Conservation (phyloP, 2,329 filamentous ascomycete species). For the Calonectria pseudoturangicola region DNA sequence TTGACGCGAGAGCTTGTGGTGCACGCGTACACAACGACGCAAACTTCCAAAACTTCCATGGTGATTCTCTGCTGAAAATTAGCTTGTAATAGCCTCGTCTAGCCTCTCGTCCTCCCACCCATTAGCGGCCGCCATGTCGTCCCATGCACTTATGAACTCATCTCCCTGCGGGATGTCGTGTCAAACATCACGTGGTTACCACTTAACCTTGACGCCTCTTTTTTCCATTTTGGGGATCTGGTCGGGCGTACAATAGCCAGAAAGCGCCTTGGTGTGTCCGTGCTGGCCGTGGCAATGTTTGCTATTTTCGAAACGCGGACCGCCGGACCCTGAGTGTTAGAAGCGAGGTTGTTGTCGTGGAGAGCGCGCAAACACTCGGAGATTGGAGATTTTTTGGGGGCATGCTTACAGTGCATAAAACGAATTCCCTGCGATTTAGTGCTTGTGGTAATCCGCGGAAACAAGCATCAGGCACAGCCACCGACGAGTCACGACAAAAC, state of each 20-base stretch:
- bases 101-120: not conserved
- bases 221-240: not conserved
- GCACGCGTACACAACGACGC: not conserved
- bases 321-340: not conserved
- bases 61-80: not conserved
- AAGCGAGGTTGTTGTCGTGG: not conserved
- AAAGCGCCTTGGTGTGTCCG: not conserved
- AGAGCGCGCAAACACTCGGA: not conserved
- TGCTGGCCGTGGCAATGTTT: not conserved
- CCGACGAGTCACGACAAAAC: too few species aligned
- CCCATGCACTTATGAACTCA: not conserved
- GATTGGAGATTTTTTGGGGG: not conserved
- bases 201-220: not conserved
- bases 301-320: not conserved
- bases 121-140: constrained; percentile 7
- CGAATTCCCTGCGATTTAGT: not conserved
- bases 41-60: not conserved
- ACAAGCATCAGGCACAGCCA: too few species aligned
- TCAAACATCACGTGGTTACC: constrained; percentile 1
- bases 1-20: too few species aligned
- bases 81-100: not conserved
- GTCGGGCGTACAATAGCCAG: not conserved
- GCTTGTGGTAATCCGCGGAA: not conserved
- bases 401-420: not conserved
- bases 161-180: constrained; percentile 14